These are phyloP conservation scores for Penicillium sp. DNA, from an alignment of 2,329 filamentous ascomycete genomes.

Conservation along the genomic window DNA sequence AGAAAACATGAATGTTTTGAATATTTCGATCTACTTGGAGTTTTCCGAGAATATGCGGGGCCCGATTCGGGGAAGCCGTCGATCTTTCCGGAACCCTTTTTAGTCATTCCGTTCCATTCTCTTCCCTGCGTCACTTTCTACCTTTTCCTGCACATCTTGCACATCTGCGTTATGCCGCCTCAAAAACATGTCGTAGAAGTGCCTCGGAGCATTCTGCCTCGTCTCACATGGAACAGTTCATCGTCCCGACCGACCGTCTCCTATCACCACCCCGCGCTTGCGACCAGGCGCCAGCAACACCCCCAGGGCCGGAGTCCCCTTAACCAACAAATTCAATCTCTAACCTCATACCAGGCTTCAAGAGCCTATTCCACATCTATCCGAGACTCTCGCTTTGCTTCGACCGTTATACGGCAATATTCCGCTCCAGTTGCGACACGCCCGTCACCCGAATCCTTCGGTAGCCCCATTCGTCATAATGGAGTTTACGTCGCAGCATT, in stretches of 20 bases:
- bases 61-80: constrained; percentile 7
- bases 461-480: constrained; percentile 45
- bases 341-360: constrained; percentile 11
- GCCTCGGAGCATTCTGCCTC: constrained; percentile 45
- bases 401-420: constrained; percentile 22
- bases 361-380: constrained; percentile 16
- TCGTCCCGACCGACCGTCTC: constrained; percentile 33
- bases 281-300: constrained; percentile 24
- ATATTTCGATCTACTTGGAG: neutral
- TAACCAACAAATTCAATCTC: constrained; percentile 22
- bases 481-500: constrained; percentile 50
- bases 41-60: constrained; percentile 13
- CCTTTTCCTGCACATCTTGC: neutral
- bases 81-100: constrained; percentile 14
- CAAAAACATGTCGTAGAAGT: constrained; percentile 44
- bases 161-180: constrained; percentile 37
- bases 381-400: constrained; percentile 13
- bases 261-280: constrained; percentile 27
- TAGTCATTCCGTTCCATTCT: constrained; percentile 12
- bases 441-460: constrained; percentile 18
- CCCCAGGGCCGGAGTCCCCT: constrained; percentile 24
- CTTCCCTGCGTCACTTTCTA: constrained; percentile 5
- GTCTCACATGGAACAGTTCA: constrained; percentile 44
- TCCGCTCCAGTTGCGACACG: constrained; percentile 14
- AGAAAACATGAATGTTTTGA: neutral